Percentiles rank a stretch among this genome's conserved stretches.
phyloP scores from a whole-genome alignment of 345 rosid species.

The Citrus unshiu region DNA sequence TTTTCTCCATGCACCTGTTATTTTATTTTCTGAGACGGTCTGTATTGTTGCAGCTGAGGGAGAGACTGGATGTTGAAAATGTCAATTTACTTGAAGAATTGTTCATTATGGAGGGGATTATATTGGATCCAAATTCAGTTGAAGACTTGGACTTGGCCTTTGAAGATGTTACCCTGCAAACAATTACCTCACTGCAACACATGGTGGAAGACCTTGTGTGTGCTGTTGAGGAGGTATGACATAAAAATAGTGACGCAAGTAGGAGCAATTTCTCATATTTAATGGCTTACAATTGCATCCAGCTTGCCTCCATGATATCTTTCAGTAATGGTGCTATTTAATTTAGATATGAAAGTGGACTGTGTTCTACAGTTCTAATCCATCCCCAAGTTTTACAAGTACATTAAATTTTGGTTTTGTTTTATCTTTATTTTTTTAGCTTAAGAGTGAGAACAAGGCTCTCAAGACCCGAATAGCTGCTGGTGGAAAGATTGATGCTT shows the following conservation, averaged over 20 bases:
- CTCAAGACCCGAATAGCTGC: constrained; percentile 36
- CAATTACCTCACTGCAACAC: constrained; percentile 46
- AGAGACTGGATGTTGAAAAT: constrained; percentile 54
- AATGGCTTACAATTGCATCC: neutral
- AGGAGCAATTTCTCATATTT: neutral
- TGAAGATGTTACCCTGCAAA: constrained; percentile 38
- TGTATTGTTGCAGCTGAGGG: constrained; percentile 45
- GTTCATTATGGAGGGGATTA: constrained; percentile 48
- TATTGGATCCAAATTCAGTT: constrained; percentile 35
- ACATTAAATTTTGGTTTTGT: too few relatives aligned
- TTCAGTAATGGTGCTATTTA: neutral
- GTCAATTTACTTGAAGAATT: constrained; percentile 65
- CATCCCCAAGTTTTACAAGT: neutral
- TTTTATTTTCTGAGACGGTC: constrained; percentile 11
- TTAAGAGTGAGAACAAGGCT: constrained; percentile 40
- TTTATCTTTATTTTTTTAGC: constrained; percentile 30
- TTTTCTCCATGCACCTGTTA: neutral
- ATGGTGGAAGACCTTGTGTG: constrained; percentile 47
- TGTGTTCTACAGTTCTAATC: too few relatives aligned
- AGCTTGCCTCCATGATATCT: neutral
- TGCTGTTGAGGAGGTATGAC: constrained; percentile 48
- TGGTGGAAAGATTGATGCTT: constrained; percentile 17
- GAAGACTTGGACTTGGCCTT: constrained; percentile 43
- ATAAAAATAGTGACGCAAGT: neutral
- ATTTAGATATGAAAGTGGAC: neutral